A percentile compares a stretch with the other conserved stretches of the same genome.
These are phyloP conservation scores for Leonotis leonurus DNA, from an alignment of 257 asterid genomes.

Conservation along the genomic window DNA sequence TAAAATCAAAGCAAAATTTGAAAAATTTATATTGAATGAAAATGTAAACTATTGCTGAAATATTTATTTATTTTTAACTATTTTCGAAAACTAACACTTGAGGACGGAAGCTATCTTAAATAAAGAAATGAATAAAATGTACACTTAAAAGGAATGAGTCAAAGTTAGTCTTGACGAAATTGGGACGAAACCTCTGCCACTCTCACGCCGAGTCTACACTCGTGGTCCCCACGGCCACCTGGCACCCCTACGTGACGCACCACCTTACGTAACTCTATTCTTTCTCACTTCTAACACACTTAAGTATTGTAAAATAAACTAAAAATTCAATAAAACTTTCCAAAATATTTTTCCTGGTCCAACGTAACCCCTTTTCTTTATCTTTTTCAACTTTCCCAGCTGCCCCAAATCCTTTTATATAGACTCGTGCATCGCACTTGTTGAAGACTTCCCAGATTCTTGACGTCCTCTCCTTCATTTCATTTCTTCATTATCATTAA, in stretches of 20 bases:
- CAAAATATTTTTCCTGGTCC: slow-evolving; percentile 23
- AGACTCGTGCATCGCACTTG: slow-evolving; percentile 27
- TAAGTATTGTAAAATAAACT: no score
- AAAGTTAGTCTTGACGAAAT: slow-evolving; percentile 51
- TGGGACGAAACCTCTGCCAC: slow-evolving; percentile 41
- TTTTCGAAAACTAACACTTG: no score
- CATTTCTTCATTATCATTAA: not conserved
- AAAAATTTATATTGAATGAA: no score
- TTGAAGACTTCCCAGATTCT: slow-evolving; percentile 50
- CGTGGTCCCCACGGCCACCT: slow-evolving; percentile 36
- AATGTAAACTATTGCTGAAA: no score
- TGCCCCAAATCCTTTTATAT: slow-evolving; percentile 36
- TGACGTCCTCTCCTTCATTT: not conserved
- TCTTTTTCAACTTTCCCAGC: slow-evolving; percentile 16
- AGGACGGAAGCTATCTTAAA: no score
- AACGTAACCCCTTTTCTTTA: slow-evolving; percentile 11
- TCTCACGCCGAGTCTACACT: slow-evolving; percentile 10
- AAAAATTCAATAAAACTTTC: slow-evolving; percentile 1
- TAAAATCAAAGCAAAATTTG: no score
- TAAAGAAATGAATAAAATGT: no score
- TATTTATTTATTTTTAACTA: no score
- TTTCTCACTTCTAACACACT: slow-evolving; percentile 19
- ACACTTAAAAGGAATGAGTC: slow-evolving; percentile 35
- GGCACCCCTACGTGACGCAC: slow-evolving; percentile 53
- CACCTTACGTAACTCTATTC: slow-evolving; percentile 46